A percentile compares a stretch with the other conserved stretches of the same genome.
phyloP scores from a whole-genome alignment of 768 basidiomycete genomes.

The Clathrus columnatus region DNA sequence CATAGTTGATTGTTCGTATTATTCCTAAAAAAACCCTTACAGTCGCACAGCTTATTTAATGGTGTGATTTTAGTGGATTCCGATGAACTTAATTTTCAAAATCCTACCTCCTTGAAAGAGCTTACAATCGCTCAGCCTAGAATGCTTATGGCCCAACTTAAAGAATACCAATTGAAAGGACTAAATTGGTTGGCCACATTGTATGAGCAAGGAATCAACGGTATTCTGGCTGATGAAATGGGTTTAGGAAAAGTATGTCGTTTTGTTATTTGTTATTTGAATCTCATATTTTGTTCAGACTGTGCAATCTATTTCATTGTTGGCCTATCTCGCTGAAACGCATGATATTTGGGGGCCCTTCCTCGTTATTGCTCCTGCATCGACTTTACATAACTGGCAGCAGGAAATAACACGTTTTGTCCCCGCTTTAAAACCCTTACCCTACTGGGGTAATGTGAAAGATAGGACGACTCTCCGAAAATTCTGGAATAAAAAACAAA shows the following conservation, averaged over 20 bases:
- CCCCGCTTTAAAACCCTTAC: slow-evolving; percentile 85
- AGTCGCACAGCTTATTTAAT: not conserved
- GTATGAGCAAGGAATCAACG: slow-evolving; percentile 99
- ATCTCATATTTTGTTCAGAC: slow-evolving; percentile 47
- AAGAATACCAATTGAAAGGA: slow-evolving; percentile 97
- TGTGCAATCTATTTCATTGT: slow-evolving; percentile 92
- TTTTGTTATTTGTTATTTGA: not conserved
- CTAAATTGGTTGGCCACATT: slow-evolving; percentile 96
- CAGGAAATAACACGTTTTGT: slow-evolving; percentile 96
- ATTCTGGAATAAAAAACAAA: slow-evolving; percentile 97
- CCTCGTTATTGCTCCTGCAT: slow-evolving; percentile 93
- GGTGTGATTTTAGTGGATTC: slow-evolving; percentile 59
- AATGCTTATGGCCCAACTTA: slow-evolving; percentile 94
- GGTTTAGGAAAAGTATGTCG: slow-evolving; percentile 71
- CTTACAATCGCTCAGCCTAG: slow-evolving; percentile 85
- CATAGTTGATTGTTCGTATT: slow-evolving; percentile 64
- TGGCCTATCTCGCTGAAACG: slow-evolving; percentile 92
- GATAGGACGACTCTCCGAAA: slow-evolving; percentile 90
- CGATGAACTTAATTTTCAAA: slow-evolving; percentile 98
- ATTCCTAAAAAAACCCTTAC: not conserved
- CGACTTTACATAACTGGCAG: slow-evolving; percentile 98
- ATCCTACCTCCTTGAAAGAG: slow-evolving; percentile 84
- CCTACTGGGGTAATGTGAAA: slow-evolving; percentile 97
- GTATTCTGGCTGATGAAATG: slow-evolving; percentile 99
- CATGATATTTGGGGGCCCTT: slow-evolving; percentile 99